phyloP scores from a whole-genome alignment of 1,284 basidiomycete genomes.

The Phellopilus nigrolimitatus region DNA sequence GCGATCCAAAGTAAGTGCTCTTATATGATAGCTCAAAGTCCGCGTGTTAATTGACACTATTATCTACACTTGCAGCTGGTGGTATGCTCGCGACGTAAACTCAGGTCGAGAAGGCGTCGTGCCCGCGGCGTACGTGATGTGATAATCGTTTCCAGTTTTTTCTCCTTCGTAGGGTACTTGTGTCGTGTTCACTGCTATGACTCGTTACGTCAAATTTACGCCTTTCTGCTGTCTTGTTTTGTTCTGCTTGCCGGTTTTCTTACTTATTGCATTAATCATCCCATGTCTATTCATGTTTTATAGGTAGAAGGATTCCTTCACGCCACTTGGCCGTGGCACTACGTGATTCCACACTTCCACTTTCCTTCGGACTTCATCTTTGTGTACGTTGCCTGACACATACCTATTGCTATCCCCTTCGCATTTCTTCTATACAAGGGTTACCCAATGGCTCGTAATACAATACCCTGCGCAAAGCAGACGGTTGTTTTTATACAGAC shows the following conservation, averaged over 20 bases:
- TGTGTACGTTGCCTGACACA: not conserved
- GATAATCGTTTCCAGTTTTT: slow-evolving; percentile 20
- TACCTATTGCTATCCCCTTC: not conserved
- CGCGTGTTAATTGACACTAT: not conserved
- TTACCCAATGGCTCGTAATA: slow-evolving; percentile 11
- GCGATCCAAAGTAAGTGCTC: slow-evolving; percentile 68
- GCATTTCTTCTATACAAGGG: slow-evolving; percentile 1
- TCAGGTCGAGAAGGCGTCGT: slow-evolving; percentile 83
- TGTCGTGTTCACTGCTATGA: slow-evolving; percentile 20
- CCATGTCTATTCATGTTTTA: slow-evolving; percentile 7
- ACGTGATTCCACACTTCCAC: not conserved
- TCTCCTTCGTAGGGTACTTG: slow-evolving; percentile 16
- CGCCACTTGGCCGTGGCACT: not conserved
- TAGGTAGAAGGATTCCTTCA: too few relatives aligned
- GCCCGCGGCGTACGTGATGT: slow-evolving; percentile 72
- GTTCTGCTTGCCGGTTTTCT: not conserved
- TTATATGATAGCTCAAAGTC: slow-evolving; percentile 5
- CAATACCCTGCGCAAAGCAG: slow-evolving; percentile 15
- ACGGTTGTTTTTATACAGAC: not conserved
- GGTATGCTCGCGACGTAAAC: slow-evolving; percentile 79
- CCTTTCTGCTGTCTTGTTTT: slow-evolving; percentile 14
- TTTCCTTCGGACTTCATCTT: not conserved
- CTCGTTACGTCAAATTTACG: slow-evolving; percentile 26
- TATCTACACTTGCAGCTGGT: slow-evolving; percentile 59
- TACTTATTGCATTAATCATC: slow-evolving; percentile 13